A percentile compares a stretch with the other conserved stretches of the same genome.
phyloP scores from a whole-genome alignment of 257 asterid genomes.

The Salvia rosmarinus region DNA sequence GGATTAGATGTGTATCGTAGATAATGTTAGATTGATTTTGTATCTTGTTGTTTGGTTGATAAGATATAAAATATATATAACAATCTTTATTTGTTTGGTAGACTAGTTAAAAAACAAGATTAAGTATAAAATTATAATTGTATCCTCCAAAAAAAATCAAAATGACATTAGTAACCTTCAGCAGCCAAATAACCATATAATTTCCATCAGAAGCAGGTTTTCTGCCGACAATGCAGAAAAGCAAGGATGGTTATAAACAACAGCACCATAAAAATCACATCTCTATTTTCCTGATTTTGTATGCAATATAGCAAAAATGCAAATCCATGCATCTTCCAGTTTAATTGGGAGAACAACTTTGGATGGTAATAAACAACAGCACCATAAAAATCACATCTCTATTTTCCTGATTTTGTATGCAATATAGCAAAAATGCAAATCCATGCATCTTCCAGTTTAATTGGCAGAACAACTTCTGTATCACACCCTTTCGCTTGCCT shows the following conservation, averaged over 20 bases:
- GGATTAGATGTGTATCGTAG: too few species aligned
- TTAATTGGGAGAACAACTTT: too few species aligned
- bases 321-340: slow-evolving; percentile 20
- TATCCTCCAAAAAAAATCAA: too few species aligned
- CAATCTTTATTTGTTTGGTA: too few species aligned
- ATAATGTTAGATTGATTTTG: too few species aligned
- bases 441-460: slow-evolving; percentile 7
- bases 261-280: neutral
- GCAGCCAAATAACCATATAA: neutral
- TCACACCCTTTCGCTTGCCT: too few species aligned
- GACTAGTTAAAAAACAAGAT: too few species aligned
- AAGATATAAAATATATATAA: too few species aligned
- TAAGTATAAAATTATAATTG: too few species aligned
- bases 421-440: slow-evolving; percentile 26
- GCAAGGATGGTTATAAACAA: slow-evolving; percentile 8
- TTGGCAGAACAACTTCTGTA: too few species aligned
- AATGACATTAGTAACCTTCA: too few species aligned
- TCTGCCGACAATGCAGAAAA: slow-evolving; percentile 11
- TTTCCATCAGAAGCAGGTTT: neutral
- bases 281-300: neutral
- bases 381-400: neutral
- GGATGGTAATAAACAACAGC: neutral
- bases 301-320: slow-evolving; percentile 14
- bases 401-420: neutral
- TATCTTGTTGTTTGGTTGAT: too few species aligned